A percentile compares a stretch with the other conserved stretches of the same genome.
Conservation (phyloP, 495 filamentous ascomycete genomes). For the Neurospora intermedia region DNA sequence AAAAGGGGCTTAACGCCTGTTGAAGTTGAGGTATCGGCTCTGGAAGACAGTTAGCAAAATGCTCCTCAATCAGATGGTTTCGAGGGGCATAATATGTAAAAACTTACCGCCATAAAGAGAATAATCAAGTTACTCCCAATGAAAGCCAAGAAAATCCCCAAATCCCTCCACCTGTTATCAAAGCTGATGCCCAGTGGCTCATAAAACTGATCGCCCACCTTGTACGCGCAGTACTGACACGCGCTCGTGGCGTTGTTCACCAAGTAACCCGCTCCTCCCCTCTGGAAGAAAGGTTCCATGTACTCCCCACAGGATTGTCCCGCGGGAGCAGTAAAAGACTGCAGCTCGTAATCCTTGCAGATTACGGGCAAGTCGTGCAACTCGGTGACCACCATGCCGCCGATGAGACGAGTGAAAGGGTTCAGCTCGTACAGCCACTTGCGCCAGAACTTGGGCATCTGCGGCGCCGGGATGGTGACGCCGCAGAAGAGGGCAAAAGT, state of each 20-base stretch:
- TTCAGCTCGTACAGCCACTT: conserved; percentile 74
- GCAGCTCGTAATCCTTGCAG: conserved; percentile 47
- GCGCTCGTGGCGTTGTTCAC: conserved; percentile 47
- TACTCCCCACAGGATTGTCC: conserved; percentile 61
- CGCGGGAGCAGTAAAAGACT: conserved; percentile 47
- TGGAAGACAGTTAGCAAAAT: conserved; percentile 11
- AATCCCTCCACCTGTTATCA: conserved; percentile 61
- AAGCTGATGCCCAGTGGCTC: conserved; percentile 51
- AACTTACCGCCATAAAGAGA: conserved; percentile 56
- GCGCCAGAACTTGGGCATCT: conserved; percentile 70
- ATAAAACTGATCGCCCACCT: conserved; percentile 70
- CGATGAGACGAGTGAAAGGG: conserved; percentile 74
- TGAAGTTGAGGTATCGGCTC: conserved; percentile 58
- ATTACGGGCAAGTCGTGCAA: conserved; percentile 52
- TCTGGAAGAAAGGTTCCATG: conserved; percentile 56
- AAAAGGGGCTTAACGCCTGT: conserved; percentile 35
- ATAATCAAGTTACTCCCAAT: conserved; percentile 68
- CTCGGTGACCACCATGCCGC: conserved; percentile 67
- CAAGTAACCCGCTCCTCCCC: conserved; percentile 58
- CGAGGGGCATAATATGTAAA: neutral
- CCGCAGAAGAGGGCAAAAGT: conserved; percentile 78
- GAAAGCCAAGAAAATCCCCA: conserved; percentile 66
- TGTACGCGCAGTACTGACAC: conserved; percentile 72
- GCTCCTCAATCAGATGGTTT: neutral
- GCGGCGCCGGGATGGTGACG: conserved; percentile 62